These are phyloP conservation scores for Panicum miliaceum DNA, from an alignment of 176 grass and related monocot species.

Conservation along the genomic window DNA sequence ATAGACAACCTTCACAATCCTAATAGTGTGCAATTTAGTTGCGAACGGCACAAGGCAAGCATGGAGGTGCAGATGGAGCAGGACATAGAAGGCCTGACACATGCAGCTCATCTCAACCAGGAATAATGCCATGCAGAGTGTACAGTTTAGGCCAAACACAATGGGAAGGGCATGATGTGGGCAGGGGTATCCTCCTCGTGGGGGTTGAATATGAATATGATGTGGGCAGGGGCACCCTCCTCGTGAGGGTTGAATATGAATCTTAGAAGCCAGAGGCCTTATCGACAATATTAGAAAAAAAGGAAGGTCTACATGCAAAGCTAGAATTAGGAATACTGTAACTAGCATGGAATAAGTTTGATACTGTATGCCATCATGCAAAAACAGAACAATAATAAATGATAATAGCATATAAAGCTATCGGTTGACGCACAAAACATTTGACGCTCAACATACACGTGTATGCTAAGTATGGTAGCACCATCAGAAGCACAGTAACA, in stretches of 20 bases:
- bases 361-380: not conserved
- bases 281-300: not conserved
- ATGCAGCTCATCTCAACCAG: constrained; percentile 14
- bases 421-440: not conserved
- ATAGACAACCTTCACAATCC: not conserved
- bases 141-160: not conserved
- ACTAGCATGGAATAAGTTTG: not conserved
- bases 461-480: not conserved
- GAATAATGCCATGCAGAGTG: not conserved
- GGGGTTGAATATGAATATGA: not conserved
- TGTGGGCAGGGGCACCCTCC: constrained; percentile 1
- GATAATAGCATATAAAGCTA: not conserved
- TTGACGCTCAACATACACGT: not conserved
- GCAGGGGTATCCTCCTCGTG: not conserved
- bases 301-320: not conserved
- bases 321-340: not conserved
- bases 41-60: not conserved
- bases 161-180: not conserved
- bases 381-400: not conserved
- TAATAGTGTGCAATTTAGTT: not conserved
- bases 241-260: not conserved
- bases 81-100: not conserved
- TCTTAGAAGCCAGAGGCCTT: not conserved
- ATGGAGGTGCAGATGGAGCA: not conserved
- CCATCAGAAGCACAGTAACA: not conserved